Evolutionary conservation across 1,284 basidiomycete species (phyloP).

Genomic region (Naganishia cerealis): DNA sequence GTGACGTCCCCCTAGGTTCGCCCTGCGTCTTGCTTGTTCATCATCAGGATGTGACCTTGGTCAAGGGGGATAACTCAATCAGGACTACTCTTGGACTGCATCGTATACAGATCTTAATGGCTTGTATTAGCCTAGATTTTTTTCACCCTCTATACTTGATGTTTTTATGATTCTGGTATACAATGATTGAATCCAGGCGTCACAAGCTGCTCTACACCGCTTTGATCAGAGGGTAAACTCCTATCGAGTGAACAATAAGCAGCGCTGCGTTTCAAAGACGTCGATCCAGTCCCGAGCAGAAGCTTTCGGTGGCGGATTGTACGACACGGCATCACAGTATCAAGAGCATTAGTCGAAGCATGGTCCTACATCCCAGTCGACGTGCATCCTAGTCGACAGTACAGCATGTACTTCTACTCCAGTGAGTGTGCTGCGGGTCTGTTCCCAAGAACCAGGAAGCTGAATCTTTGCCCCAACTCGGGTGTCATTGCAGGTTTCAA

Average conservation of each 20-base stretch:
- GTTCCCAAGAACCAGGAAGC: not conserved
- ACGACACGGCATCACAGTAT: too few species aligned
- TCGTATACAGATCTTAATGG: constrained; percentile 37
- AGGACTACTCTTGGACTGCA: constrained; percentile 57
- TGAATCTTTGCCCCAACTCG: not conserved
- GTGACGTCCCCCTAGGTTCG: constrained; percentile 48
- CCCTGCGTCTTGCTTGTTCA: constrained; percentile 16
- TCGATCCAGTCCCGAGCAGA: too few species aligned
- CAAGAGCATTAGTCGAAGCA: too few species aligned
- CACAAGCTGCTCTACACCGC: not conserved
- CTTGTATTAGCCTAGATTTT: constrained; percentile 52
- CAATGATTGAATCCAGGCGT: too few species aligned
- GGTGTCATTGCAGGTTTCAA: constrained; percentile 27
- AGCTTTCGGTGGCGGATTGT: too few species aligned
- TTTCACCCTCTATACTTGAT: constrained; percentile 29
- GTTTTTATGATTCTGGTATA: constrained; percentile 7
- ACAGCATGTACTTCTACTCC: constrained; percentile 26
- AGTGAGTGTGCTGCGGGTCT: not conserved
- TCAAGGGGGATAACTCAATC: constrained; percentile 53
- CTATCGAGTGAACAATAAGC: constrained; percentile 23
- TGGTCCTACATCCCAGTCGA: too few species aligned
- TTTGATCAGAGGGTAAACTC: constrained; percentile 4
- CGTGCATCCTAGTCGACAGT: too few species aligned
- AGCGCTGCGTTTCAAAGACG: not conserved
- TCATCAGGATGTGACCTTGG: constrained; percentile 22